Percentiles rank a stretch among this genome's conserved stretches.
phyloP scores from a whole-genome alignment of 176 grass and related monocot species.

The Secale cereale region DNA sequence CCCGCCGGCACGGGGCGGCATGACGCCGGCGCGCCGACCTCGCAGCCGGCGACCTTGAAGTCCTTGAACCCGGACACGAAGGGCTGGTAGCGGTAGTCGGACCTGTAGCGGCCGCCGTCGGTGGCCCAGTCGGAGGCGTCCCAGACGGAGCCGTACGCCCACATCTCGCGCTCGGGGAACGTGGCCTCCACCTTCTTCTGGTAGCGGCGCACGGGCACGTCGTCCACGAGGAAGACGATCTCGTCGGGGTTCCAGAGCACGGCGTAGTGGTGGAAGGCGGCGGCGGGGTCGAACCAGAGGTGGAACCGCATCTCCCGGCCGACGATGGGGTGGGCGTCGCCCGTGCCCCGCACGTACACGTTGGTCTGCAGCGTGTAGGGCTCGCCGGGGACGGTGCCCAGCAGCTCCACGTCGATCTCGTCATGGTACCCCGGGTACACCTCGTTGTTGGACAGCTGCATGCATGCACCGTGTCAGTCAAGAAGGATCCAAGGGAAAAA shows the following conservation, averaged over 20 bases:
- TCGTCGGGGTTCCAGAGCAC: constrained; percentile 81
- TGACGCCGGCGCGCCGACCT: not conserved
- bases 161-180: constrained; percentile 57
- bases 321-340: constrained; percentile 52
- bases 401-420: constrained; percentile 84
- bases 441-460: constrained; percentile 69
- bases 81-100: constrained; percentile 75
- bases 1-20: constrained; percentile 51
- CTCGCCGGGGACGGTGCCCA: constrained; percentile 68
- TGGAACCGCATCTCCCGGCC: constrained; percentile 84
- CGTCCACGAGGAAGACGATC: constrained; percentile 89
- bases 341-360: constrained; percentile 79
- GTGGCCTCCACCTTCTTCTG: not conserved
- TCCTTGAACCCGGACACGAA: constrained; percentile 40
- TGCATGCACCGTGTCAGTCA: not conserved
- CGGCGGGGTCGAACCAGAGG: constrained; percentile 80
- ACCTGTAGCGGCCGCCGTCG: constrained; percentile 55
- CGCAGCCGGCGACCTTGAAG: constrained; percentile 56
- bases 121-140: constrained; percentile 90
- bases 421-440: constrained; percentile 67
- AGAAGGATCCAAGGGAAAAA: not conserved
- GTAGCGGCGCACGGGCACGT: constrained; percentile 61
- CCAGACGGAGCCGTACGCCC: constrained; percentile 82
- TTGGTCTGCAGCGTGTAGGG: constrained; percentile 90
- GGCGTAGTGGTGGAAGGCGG: constrained; percentile 71